These are phyloP conservation scores for Citrullus amarus DNA, from an alignment of 306 rosid genomes.

Conservation along the genomic window DNA sequence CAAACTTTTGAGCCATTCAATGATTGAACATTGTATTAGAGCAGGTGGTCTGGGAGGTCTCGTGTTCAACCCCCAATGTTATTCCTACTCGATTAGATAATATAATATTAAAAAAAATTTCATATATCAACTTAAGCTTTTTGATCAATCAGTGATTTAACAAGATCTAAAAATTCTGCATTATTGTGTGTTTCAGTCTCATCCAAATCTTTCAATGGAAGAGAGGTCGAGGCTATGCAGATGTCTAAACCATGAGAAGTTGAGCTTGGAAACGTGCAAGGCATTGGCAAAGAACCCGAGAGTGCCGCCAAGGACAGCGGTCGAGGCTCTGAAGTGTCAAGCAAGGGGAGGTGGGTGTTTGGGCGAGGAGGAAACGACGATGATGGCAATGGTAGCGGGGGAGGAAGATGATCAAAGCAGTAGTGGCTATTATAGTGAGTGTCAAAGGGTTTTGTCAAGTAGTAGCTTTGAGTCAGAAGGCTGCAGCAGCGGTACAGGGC, in stretches of 20 bases:
- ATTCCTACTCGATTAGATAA: no score
- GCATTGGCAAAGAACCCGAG: constrained; percentile 66
- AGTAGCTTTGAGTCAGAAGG: constrained; percentile 19
- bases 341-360: constrained; percentile 1
- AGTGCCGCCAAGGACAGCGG: constrained; percentile 60
- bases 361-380: neutral
- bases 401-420: neutral
- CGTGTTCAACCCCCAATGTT: no score
- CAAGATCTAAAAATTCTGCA: neutral
- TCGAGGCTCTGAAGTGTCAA: constrained; percentile 29
- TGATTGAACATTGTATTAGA: no score
- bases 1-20: no score
- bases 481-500: neutral
- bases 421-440: neutral
- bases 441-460: constrained; percentile 27
- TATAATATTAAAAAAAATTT: no score
- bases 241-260: constrained; percentile 55
- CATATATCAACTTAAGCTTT: no score
- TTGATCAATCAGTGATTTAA: no score
- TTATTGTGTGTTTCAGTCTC: constrained; percentile 37
- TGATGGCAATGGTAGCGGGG: neutral
- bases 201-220: constrained; percentile 35
- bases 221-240: constrained; percentile 58
- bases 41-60: no score
- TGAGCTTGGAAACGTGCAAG: constrained; percentile 49